A percentile compares a stretch with the other conserved stretches of the same genome.
phyloP scores from a whole-genome alignment of 108 stramenopile genomes.

The Seminavis robusta region DNA sequence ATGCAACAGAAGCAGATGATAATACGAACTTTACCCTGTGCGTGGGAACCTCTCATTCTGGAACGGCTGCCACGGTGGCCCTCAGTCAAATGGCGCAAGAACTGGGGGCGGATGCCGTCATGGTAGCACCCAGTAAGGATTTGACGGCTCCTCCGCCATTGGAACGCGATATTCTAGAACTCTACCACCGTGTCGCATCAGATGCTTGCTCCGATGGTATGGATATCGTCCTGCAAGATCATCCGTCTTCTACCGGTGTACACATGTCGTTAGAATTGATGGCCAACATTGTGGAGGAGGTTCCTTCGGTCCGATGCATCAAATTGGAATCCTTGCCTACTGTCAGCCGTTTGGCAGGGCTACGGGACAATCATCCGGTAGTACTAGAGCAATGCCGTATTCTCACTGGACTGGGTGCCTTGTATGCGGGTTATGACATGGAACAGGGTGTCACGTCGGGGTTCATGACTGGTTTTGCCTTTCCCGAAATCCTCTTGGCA shows the following conservation, averaged over 20 bases:
- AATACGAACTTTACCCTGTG: not conserved
- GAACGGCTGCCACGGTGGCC: conserved; percentile 6
- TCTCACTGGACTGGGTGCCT: conserved; percentile 3
- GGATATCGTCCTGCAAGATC: conserved; percentile 8
- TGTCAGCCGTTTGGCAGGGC: not conserved
- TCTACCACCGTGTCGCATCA: not conserved
- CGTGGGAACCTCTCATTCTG: conserved; percentile 6
- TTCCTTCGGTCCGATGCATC: not conserved
- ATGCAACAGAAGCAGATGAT: conserved; percentile 1
- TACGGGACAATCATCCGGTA: not conserved
- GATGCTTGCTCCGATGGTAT: conserved; percentile 1
- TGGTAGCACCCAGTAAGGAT: conserved; percentile 3
- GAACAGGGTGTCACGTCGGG: not conserved
- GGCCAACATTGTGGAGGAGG: not conserved
- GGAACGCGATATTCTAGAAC: not conserved
- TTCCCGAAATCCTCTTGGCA: conserved; percentile 6
- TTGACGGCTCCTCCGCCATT: not conserved
- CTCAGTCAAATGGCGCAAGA: conserved; percentile 12
- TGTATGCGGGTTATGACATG: conserved; percentile 7
- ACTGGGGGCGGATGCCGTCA: conserved; percentile 5
- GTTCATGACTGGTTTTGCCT: conserved; percentile 15
- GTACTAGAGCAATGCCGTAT: not conserved
- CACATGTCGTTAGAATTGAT: conserved; percentile 7
- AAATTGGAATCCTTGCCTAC: conserved; percentile 9
- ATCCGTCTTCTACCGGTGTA: conserved; percentile 5